Percentiles rank a stretch among this genome's conserved stretches.
phyloP scores from a whole-genome alignment of 1,139 yeast genomes.

The Petasospora fabianii region DNA sequence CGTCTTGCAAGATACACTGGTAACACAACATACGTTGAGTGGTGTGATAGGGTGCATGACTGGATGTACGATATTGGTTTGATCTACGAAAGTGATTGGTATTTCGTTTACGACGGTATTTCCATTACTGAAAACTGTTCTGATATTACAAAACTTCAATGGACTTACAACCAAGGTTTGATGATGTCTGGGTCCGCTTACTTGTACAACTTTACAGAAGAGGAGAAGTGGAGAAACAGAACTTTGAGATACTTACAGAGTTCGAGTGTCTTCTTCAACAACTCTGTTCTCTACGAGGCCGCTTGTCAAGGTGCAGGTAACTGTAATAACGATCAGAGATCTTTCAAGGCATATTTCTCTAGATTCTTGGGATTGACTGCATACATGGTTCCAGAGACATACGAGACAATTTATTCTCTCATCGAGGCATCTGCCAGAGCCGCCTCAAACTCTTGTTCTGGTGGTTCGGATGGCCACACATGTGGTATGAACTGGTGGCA shows the following conservation, averaged over 20 bases:
- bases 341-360: conserved; percentile 79
- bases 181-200: conserved; percentile 79
- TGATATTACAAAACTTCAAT: conserved; percentile 53
- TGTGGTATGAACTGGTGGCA: conserved; percentile 82
- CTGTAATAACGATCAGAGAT: conserved; percentile 87
- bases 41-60: conserved; percentile 77
- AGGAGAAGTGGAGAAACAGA: conserved; percentile 64
- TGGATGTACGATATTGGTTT: conserved; percentile 72
- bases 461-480: conserved; percentile 85
- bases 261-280: conserved; percentile 56
- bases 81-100: conserved; percentile 42
- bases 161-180: conserved; percentile 90
- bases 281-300: conserved; percentile 67
- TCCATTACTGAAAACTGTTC: conserved; percentile 60
- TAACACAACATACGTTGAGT: conserved; percentile 65
- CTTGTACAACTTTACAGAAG: conserved; percentile 69
- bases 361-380: conserved; percentile 77
- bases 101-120: conserved; percentile 79
- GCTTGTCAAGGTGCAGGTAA: conserved; percentile 65
- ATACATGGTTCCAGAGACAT: conserved; percentile 61
- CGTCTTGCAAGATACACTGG: conserved; percentile 82
- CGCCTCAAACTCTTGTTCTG: conserved; percentile 79
- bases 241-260: conserved; percentile 50
- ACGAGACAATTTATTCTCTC: conserved; percentile 46
- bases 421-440: conserved; percentile 65